Percentiles rank a stretch among this genome's conserved stretches.
These are phyloP conservation scores for Camellia sinensis DNA, from an alignment of 148 eudicot genomes.

Conservation along the genomic window DNA sequence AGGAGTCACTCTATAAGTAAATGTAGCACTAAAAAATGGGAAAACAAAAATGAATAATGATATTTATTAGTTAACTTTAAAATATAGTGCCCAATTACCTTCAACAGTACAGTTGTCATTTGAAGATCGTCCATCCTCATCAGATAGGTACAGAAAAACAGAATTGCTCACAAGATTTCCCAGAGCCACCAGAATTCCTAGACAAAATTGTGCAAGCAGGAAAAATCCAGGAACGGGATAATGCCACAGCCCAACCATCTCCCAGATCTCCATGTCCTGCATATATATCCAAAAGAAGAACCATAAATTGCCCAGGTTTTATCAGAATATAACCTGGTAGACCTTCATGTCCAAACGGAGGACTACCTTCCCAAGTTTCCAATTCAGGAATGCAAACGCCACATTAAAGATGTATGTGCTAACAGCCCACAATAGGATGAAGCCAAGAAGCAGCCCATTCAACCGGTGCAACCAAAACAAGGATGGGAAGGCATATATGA, in stretches of 20 bases:
- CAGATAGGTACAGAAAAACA: conserved; percentile 67
- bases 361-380: conserved; percentile 71
- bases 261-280: conserved; percentile 94
- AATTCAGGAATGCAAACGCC: conserved; percentile 63
- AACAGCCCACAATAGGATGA: conserved; percentile 88
- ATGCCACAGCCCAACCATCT: conserved; percentile 92
- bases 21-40: conserved; percentile 1
- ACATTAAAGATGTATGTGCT: conserved; percentile 85
- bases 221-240: conserved; percentile 87
- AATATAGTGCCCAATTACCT: conserved; percentile 41
- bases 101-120: conserved; percentile 51
- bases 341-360: neutral
- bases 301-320: neutral
- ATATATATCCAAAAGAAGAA: conserved; percentile 14
- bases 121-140: conserved; percentile 51
- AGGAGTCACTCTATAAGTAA: neutral
- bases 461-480: conserved; percentile 80
- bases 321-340: neutral
- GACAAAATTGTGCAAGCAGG: conserved; percentile 85
- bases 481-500: conserved; percentile 77
- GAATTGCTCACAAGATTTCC: conserved; percentile 93
- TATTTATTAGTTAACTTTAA: neutral
- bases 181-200: conserved; percentile 81
- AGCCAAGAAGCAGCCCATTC: conserved; percentile 83
- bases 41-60: neutral